These are phyloP conservation scores for Talaromyces sp. DNA, from an alignment of 2,329 filamentous ascomycete genomes.

Conservation along the genomic window DNA sequence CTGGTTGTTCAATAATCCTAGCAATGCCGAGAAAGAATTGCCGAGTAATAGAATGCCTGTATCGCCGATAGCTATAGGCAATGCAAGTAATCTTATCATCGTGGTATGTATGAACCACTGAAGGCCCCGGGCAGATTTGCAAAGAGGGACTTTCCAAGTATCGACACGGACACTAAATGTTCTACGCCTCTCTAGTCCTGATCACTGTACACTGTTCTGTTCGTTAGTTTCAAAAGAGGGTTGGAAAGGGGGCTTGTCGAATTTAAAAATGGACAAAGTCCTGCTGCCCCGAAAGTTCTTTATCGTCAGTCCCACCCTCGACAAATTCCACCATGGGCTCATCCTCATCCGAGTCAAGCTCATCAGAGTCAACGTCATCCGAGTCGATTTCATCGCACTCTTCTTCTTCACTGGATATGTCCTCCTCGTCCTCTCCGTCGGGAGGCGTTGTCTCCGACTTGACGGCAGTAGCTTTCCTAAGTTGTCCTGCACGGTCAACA, in stretches of 20 bases:
- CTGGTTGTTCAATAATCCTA: neutral
- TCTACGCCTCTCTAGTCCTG: slow-evolving; percentile 1
- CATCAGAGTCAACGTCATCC: slow-evolving; percentile 62
- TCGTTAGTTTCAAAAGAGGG: neutral
- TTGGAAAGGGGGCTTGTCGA: neutral
- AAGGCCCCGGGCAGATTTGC: neutral
- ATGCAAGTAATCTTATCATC: neutral
- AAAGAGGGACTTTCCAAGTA: neutral
- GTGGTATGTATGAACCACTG: neutral
- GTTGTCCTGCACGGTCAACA: slow-evolving; percentile 78
- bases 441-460: slow-evolving; percentile 28
- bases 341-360: slow-evolving; percentile 37
- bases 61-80: neutral
- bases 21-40: neutral
- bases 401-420: slow-evolving; percentile 74
- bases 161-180: neutral
- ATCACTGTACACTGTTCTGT: slow-evolving; percentile 2
- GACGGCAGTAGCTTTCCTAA: slow-evolving; percentile 54
- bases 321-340: slow-evolving; percentile 28
- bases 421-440: slow-evolving; percentile 56
- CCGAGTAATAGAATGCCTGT: neutral
- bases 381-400: slow-evolving; percentile 62
- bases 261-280: slow-evolving; percentile 48
- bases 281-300: slow-evolving; percentile 49
- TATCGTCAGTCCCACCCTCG: slow-evolving; percentile 34